phyloP scores from a whole-genome alignment of 805 yeast genomes.

The Metschnikowia peoriensis region DNA sequence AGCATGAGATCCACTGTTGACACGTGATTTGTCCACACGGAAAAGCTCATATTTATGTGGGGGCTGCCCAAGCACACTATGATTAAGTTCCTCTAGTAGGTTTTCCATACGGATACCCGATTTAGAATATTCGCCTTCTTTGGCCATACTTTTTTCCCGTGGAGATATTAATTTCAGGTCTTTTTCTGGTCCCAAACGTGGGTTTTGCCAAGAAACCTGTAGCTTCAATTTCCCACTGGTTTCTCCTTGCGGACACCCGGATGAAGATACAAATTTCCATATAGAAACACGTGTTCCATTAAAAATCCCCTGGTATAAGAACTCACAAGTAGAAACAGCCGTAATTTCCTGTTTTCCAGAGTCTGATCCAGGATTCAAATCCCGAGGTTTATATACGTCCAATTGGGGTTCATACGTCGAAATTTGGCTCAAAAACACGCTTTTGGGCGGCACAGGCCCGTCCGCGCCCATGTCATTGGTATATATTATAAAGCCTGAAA shows the following conservation, averaged over 20 bases:
- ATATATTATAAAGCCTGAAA: constrained; percentile 28
- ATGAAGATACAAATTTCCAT: constrained; percentile 31
- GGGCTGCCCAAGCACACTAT: not conserved
- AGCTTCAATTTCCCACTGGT: constrained; percentile 7
- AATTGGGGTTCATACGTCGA: not conserved
- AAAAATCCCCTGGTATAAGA: constrained; percentile 6
- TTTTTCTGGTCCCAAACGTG: not conserved
- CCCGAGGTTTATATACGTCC: not conserved
- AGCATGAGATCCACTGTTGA: not conserved
- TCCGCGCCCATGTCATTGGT: constrained; percentile 4
- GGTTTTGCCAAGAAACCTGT: constrained; percentile 5
- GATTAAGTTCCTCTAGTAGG: constrained; percentile 13
- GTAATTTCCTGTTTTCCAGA: not conserved
- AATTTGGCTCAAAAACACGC: constrained; percentile 4
- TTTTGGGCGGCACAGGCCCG: constrained; percentile 1
- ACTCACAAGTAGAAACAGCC: not conserved
- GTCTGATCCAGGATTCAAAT: not conserved
- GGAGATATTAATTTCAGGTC: not conserved
- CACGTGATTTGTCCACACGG: not conserved
- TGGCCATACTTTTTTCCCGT: not conserved
- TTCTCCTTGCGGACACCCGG: constrained; percentile 8
- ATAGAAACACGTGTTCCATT: constrained; percentile 4
- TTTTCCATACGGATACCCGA: constrained; percentile 1
- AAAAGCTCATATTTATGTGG: not conserved
- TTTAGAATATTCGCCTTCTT: not conserved